phyloP scores from a whole-genome alignment of 768 basidiomycete genomes.

The Trametes gibbosa region DNA sequence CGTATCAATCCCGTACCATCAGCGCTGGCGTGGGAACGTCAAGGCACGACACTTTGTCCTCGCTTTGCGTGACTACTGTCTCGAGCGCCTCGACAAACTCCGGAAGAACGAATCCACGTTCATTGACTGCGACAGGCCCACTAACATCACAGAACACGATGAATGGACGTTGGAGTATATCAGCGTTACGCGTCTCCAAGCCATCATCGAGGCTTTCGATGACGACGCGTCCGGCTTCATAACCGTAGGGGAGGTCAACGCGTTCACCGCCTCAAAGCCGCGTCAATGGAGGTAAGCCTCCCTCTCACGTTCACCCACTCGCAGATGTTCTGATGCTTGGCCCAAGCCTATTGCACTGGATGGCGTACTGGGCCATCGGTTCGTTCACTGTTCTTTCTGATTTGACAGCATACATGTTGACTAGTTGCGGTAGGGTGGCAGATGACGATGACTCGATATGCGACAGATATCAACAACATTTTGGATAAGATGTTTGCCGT shows the following conservation, averaged over 20 bases:
- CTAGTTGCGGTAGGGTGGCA: conserved; percentile 20
- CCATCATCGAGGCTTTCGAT: conserved; percentile 38
- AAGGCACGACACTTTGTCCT: conserved; percentile 51
- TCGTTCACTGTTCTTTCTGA: too few species aligned
- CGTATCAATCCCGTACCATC: not conserved
- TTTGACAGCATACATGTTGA: not conserved
- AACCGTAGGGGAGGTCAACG: conserved; percentile 34
- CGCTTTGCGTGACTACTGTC: conserved; percentile 38
- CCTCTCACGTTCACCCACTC: not conserved
- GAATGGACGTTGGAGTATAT: conserved; percentile 36
- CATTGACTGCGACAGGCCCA: conserved; percentile 1
- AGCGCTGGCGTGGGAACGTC: conserved; percentile 54
- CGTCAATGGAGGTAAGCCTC: conserved; percentile 28
- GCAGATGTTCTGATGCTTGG: not conserved
- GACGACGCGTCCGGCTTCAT: conserved; percentile 39
- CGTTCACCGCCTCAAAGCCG: conserved; percentile 29
- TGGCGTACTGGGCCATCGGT: conserved; percentile 36
- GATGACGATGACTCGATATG: conserved; percentile 13
- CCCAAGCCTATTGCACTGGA: conserved; percentile 29
- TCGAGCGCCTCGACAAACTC: conserved; percentile 22
- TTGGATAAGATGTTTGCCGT: conserved; percentile 19
- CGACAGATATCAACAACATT: conserved; percentile 10
- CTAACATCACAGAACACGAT: conserved; percentile 21
- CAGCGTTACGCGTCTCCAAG: conserved; percentile 30
- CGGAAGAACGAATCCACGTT: conserved; percentile 8